These are phyloP conservation scores for Pleurotus eryngii DNA, from an alignment of 768 basidiomycete genomes.

Conservation along the genomic window DNA sequence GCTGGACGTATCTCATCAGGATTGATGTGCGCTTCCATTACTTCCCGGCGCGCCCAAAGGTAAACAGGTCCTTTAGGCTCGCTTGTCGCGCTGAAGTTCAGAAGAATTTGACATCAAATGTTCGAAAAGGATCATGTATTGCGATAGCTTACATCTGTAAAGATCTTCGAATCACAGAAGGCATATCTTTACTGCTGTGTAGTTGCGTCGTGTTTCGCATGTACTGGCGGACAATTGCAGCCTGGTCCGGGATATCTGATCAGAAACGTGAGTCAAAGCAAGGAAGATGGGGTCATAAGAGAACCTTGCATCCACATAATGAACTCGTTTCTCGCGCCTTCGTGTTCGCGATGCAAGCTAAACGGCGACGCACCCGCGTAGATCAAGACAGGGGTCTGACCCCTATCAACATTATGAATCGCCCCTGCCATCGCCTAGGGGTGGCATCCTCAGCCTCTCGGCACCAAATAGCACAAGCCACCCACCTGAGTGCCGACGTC, in stretches of 20 bases:
- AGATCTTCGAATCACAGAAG: constrained; percentile 51
- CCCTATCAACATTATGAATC: constrained; percentile 66
- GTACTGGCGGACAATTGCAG: constrained; percentile 69
- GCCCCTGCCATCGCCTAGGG: constrained; percentile 63
- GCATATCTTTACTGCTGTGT: constrained; percentile 46
- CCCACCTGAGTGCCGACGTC: constrained; percentile 66
- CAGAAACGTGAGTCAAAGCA: background rate
- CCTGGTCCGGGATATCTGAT: constrained; percentile 67
- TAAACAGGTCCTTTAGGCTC: constrained; percentile 74
- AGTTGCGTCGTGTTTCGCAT: constrained; percentile 68
- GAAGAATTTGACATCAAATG: background rate
- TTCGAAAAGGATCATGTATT: background rate
- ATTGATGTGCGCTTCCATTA: constrained; percentile 62
- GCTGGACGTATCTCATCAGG: constrained; percentile 27
- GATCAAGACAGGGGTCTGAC: constrained; percentile 60
- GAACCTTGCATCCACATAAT: constrained; percentile 71
- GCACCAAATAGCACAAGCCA: background rate
- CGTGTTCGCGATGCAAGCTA: constrained; percentile 51
- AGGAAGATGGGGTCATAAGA: background rate
- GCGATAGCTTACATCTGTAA: constrained; percentile 53
- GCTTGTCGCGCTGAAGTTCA: constrained; percentile 51
- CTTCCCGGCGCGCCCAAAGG: constrained; percentile 70
- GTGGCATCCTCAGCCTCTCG: background rate
- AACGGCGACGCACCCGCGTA: constrained; percentile 72
- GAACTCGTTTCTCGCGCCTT: constrained; percentile 68